Percentiles rank a stretch among this genome's conserved stretches.
Conservation (phyloP, 2,329 filamentous ascomycete genomes). For the Cladosporium sp. region DNA sequence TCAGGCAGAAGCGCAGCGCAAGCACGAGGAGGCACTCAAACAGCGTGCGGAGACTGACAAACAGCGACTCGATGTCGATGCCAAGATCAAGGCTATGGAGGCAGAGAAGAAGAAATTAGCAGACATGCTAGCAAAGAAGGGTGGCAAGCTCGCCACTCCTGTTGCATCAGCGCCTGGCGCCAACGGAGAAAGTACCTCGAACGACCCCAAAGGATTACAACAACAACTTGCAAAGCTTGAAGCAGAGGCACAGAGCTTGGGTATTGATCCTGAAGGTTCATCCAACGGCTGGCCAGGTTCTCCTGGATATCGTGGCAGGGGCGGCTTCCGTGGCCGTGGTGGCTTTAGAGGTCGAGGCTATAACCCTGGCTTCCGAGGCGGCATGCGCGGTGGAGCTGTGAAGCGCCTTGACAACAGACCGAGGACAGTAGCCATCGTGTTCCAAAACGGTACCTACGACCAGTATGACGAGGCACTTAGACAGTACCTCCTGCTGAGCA, state of each 20-base stretch:
- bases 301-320: constrained; percentile 18
- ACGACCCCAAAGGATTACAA: constrained; percentile 62
- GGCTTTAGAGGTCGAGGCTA: constrained; percentile 37
- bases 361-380: constrained; percentile 41
- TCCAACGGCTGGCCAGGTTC: constrained; percentile 17
- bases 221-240: constrained; percentile 70
- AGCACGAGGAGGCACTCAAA: constrained; percentile 61
- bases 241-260: constrained; percentile 66
- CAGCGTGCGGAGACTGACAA: constrained; percentile 61
- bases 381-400: constrained; percentile 50
- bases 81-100: constrained; percentile 59
- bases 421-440: constrained; percentile 59
- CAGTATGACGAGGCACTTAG: constrained; percentile 66
- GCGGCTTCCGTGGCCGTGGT: constrained; percentile 26
- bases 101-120: constrained; percentile 61
- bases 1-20: constrained; percentile 69
- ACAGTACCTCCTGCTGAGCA: constrained; percentile 58
- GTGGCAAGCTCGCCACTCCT: constrained; percentile 31
- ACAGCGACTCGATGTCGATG: constrained; percentile 61
- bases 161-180: constrained; percentile 12
- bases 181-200: constrained; percentile 22
- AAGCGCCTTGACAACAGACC: constrained; percentile 72
- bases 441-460: constrained; percentile 54
- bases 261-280: constrained; percentile 57
- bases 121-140: constrained; percentile 58